Percentiles rank a stretch among this genome's conserved stretches.
Conservation (phyloP, 2,329 filamentous ascomycete species). For the Arthrobotrys musiformis region DNA sequence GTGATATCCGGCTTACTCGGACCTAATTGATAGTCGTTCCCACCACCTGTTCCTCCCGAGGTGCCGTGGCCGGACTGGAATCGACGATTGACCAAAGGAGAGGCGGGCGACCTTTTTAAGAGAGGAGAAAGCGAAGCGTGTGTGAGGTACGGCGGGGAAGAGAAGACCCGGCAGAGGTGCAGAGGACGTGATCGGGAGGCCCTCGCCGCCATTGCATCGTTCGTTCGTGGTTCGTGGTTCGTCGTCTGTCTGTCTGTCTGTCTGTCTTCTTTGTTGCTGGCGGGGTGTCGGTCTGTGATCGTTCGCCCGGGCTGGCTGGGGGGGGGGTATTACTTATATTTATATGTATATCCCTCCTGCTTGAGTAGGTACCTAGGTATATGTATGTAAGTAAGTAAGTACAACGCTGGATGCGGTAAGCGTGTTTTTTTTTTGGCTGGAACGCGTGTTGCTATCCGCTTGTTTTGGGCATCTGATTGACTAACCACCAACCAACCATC, state of each 20-base stretch:
- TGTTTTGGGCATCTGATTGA: conserved; percentile 47
- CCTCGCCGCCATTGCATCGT: conserved; percentile 52
- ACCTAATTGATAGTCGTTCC: conserved; percentile 58
- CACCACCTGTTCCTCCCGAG: conserved; percentile 52
- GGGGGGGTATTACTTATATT: too few relatives aligned
- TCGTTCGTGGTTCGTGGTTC: too few relatives aligned
- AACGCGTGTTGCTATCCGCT: conserved; percentile 16
- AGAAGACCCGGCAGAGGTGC: neutral
- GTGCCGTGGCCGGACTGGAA: conserved; percentile 43
- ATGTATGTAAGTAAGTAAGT: neutral
- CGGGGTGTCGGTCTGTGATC: too few relatives aligned
- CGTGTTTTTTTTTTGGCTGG: conserved; percentile 1
- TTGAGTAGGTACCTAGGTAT: too few relatives aligned
- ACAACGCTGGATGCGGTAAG: conserved; percentile 6
- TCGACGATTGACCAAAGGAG: conserved; percentile 7
- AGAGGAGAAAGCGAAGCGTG: neutral
- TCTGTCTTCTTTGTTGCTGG: too few relatives aligned
- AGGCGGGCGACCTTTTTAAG: neutral
- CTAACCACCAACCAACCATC: neutral
- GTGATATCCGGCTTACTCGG: conserved; percentile 53
- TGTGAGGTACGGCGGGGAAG: neutral
- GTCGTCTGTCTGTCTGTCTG: too few relatives aligned
- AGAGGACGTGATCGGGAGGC: conserved; percentile 15
- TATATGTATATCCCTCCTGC: too few relatives aligned
- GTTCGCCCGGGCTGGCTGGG: too few relatives aligned